Base-by-base conservation (phyloP, 352 stramenopile species). In the Aphanomyces euteiches region DNA sequence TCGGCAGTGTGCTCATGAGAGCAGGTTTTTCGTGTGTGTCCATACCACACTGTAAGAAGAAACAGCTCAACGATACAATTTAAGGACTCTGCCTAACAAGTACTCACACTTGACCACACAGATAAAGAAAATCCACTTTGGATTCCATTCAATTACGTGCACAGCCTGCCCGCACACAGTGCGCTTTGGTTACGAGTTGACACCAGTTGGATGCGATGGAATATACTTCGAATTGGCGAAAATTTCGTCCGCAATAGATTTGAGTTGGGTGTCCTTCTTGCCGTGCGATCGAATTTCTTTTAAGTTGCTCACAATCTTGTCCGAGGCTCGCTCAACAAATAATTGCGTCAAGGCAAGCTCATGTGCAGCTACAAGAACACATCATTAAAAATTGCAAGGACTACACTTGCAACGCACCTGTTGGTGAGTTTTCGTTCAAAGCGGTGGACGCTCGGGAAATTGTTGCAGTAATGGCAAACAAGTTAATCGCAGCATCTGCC, bases 391-490 rank as follows among this genome's bases (percentile, higher is more conserved):
- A 53, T n/a, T 19, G 45, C 28, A 28, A 28, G 50, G 15, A 19
- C 54, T 19, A 61, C 28, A 40, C n/a, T n/a, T 34, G 8, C 28
- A 21, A n/a, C 7, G 13, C 43, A 61, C 54, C 54, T 19, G 83
- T 83, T 36, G 78, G 74, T 39, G 83, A 80, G 37, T 84, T 80
- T 43, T 70, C 69, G 45, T 39, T 77, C 39, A 96, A 69, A 50
- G 87, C 86, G n/a, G 75, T 74, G 47, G 78, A 90, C 17, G 87
- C 84, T 60, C 88, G 88, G 54, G 87, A 93, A 67, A 94, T 93
- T 38, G 87, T 93, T 41, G 87, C 79, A n/a, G 87, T 94, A 83
- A 93, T 93, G 56, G 87, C 85, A 74, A 87, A 94, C 48, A 96
- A 72, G 15, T 83, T 75, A 53, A 95, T 96, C 50, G 86, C 79